Percentiles rank a stretch among this genome's conserved stretches.
Evolutionary conservation across 2,329 filamentous ascomycete species (phyloP).

Genomic region (Hymenoscyphus fraxineus): DNA sequence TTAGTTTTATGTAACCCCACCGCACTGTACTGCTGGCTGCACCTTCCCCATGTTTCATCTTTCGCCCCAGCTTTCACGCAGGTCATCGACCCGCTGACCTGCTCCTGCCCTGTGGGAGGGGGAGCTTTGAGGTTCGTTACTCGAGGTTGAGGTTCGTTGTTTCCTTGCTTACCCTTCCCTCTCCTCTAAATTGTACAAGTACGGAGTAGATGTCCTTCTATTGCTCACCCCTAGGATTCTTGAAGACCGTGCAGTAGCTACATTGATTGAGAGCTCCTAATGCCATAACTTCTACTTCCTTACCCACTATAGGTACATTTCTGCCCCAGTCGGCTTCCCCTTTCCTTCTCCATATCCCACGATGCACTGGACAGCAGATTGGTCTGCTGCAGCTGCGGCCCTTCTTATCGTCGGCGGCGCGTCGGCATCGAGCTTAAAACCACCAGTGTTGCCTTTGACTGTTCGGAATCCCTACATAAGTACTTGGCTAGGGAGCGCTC

Average conservation of each 20-base stretch:
- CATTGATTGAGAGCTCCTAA: constrained; percentile 2
- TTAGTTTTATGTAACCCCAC: not conserved
- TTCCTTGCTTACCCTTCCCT: constrained; percentile 1
- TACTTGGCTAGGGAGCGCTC: constrained; percentile 61
- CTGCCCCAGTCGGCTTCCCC: not conserved
- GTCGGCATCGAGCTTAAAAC: constrained; percentile 50
- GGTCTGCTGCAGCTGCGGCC: constrained; percentile 33
- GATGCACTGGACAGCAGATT: constrained; percentile 32
- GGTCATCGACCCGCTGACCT: not conserved
- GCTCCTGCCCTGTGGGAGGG: not conserved
- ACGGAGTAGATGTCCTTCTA: not conserved
- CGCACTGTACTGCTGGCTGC: not conserved
- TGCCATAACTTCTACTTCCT: constrained; percentile 2
- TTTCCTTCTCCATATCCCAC: not conserved
- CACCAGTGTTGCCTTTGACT: constrained; percentile 53
- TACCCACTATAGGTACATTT: not conserved
- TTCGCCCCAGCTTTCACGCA: constrained; percentile 10
- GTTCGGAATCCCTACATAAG: constrained; percentile 60
- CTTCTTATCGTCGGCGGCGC: constrained; percentile 30
- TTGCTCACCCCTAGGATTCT: not conserved
- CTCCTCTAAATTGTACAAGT: not conserved
- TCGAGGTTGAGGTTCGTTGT: not conserved
- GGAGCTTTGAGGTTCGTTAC: not conserved
- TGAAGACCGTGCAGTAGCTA: not conserved
- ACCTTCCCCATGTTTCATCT: constrained; percentile 22